Conservation (phyloP, 306 rosid genomes). For the Malus domestica region DNA sequence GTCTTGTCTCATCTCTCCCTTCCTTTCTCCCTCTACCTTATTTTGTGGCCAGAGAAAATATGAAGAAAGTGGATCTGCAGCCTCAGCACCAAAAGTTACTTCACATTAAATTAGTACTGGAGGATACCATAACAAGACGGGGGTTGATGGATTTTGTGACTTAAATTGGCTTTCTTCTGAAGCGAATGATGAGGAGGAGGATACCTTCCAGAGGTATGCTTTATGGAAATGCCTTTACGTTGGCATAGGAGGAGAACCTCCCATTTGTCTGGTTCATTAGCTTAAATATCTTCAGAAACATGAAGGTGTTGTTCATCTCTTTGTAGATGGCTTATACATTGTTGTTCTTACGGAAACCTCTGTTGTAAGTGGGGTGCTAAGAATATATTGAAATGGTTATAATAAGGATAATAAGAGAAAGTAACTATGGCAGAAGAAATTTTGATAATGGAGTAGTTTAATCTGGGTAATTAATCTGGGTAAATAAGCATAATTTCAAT, state of each 20-base stretch:
- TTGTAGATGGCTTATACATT: neutral
- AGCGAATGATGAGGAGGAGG: constrained; percentile 53
- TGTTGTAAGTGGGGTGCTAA: neutral
- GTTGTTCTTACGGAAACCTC: neutral
- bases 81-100: constrained; percentile 43
- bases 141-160: constrained; percentile 45
- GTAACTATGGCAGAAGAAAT: neutral
- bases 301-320: neutral
- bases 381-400: no score
- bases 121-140: constrained; percentile 26
- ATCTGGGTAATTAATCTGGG: neutral
- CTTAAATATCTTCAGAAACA: neutral
- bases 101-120: constrained; percentile 41
- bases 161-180: constrained; percentile 64
- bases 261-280: neutral
- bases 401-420: neutral
- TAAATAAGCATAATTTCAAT: no score
- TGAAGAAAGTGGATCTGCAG: constrained; percentile 36
- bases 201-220: constrained; percentile 60
- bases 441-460: neutral
- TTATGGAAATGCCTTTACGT: neutral
- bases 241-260: neutral
- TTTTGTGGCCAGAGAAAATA: constrained; percentile 73
- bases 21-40: no score
- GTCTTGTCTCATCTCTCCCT: no score